Conservation (phyloP, 768 basidiomycete species). For the Hortiboletus flavorubellus region DNA sequence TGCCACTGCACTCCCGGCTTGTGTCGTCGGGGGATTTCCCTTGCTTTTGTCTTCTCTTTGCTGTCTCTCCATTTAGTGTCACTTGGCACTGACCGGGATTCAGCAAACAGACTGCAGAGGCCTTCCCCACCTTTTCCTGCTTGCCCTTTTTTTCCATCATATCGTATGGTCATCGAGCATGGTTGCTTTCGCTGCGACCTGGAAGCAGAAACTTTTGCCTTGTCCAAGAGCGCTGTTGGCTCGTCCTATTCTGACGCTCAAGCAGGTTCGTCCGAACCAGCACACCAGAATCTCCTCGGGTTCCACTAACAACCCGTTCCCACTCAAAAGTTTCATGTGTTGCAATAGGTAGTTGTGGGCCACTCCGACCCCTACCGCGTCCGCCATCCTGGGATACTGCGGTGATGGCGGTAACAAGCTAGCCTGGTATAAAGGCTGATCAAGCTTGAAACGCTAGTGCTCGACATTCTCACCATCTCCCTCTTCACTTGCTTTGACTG, state of each 20-base stretch:
- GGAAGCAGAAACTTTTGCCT: no score
- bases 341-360: no score
- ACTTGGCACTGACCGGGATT: background rate
- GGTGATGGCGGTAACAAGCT: background rate
- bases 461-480: background rate
- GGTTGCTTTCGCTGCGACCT: no score
- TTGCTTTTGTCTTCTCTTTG: slow-evolving; percentile 19
- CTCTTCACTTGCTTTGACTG: background rate
- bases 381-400: background rate
- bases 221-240: no score
- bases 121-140: background rate
- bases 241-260: no score
- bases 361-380: background rate
- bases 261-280: no score
- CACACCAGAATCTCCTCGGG: background rate
- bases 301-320: background rate
- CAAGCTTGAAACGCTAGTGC: background rate
- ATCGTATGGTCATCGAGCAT: no score
- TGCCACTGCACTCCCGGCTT: slow-evolving; percentile 44
- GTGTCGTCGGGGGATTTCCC: slow-evolving; percentile 59
- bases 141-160: no score
- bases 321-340: background rate
- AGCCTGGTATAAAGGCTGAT: background rate
- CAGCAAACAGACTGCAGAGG: slow-evolving; percentile 13
- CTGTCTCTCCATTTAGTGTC: background rate